These are phyloP conservation scores for Inga leiocalycina DNA, from an alignment of 306 rosid genomes.

Conservation along the genomic window DNA sequence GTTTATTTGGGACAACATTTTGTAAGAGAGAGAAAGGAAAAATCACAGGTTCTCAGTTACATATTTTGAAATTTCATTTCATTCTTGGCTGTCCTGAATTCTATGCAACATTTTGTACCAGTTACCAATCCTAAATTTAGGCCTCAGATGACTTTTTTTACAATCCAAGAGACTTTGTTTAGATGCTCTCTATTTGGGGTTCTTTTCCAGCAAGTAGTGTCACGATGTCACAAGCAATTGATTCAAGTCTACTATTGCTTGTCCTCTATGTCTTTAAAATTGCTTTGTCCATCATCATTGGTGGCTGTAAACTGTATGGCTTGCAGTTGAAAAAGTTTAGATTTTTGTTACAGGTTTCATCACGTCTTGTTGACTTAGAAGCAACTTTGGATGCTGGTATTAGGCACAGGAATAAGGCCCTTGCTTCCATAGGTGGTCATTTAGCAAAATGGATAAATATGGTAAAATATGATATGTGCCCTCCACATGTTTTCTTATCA, in stretches of 20 bases:
- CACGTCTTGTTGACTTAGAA: conserved; percentile 83
- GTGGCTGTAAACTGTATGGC: neutral
- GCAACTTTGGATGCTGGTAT: conserved; percentile 83
- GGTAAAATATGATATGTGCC: conserved; percentile 51
- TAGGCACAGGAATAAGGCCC: conserved; percentile 81
- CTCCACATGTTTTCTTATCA: conserved; percentile 24
- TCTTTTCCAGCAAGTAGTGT: neutral
- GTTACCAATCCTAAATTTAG: neutral
- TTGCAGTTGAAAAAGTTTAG: conserved; percentile 2
- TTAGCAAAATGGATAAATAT: conserved; percentile 75
- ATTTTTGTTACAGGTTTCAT: conserved; percentile 60
- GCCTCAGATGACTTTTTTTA: conserved; percentile 7
- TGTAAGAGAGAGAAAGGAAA: conserved; percentile 8
- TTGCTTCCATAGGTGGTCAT: conserved; percentile 64
- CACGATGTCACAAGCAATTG: neutral
- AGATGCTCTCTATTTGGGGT: neutral
- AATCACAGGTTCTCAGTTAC: neutral
- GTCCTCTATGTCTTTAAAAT: conserved; percentile 1
- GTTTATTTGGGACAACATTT: conserved; percentile 6
- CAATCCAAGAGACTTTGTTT: conserved; percentile 13
- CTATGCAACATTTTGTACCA: neutral
- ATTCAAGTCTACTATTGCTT: neutral
- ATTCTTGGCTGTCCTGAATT: neutral
- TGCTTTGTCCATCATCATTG: conserved; percentile 2
- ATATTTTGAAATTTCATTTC: neutral